phyloP scores from a whole-genome alignment of 306 rosid genomes.

The Pterocarpus santalinus region DNA sequence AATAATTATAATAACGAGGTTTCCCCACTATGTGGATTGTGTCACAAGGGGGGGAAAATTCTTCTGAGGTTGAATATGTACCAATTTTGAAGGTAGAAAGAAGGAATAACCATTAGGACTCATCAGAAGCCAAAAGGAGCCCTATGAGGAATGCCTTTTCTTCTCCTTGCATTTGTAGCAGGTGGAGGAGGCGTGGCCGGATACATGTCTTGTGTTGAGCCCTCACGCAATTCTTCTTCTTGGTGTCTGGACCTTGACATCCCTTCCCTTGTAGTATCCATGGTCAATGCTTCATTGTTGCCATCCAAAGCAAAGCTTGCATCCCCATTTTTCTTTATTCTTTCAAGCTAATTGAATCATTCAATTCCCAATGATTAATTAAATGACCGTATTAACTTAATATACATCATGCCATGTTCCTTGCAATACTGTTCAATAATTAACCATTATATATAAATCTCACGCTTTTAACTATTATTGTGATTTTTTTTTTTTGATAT shows the following conservation, averaged over 20 bases:
- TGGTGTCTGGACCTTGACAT: conserved; percentile 54
- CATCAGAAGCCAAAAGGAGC: conserved; percentile 88
- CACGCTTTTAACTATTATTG: neutral
- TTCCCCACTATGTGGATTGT: conserved; percentile 30
- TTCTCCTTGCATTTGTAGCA: conserved; percentile 84
- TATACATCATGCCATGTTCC: conserved; percentile 39
- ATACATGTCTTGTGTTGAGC: conserved; percentile 77
- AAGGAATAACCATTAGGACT: neutral
- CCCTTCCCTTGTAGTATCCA: conserved; percentile 46
- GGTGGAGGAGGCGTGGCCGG: conserved; percentile 85
- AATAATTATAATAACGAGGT: conserved; percentile 32
- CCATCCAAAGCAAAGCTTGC: conserved; percentile 72
- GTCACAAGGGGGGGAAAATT: conserved; percentile 8
- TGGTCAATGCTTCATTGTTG: conserved; percentile 52
- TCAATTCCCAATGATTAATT: conserved; percentile 18
- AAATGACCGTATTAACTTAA: neutral
- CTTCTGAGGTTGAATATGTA: conserved; percentile 39
- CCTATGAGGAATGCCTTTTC: conserved; percentile 97
- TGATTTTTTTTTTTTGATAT: neutral
- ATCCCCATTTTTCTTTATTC: conserved; percentile 84
- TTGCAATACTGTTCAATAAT: conserved; percentile 7
- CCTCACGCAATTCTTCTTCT: conserved; percentile 82
- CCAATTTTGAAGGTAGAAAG: conserved; percentile 32
- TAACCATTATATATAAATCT: neutral
- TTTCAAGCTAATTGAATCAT: conserved; percentile 68